Percentiles rank a stretch among this genome's conserved stretches.
phyloP scores from a whole-genome alignment of 805 yeast genomes.

The Candida sakaeoensis region DNA sequence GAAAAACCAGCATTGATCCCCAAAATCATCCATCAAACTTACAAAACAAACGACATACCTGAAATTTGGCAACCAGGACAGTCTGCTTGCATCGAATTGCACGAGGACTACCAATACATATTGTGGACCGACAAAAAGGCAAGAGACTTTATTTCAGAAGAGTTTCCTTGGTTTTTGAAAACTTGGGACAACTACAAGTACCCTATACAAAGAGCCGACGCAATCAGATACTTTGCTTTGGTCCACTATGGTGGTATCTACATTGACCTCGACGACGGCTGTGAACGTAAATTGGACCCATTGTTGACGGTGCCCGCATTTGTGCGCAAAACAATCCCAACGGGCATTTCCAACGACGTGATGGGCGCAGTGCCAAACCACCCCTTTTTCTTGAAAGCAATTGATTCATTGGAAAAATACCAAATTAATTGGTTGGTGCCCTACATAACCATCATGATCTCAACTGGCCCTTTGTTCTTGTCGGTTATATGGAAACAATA shows the following conservation, averaged over 20 bases:
- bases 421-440: constrained; percentile 76
- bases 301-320: constrained; percentile 78
- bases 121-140: constrained; percentile 90
- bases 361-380: constrained; percentile 88
- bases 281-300: constrained; percentile 75
- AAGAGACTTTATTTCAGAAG: constrained; percentile 68
- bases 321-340: constrained; percentile 82
- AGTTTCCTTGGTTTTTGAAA: constrained; percentile 81
- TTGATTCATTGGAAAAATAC: constrained; percentile 60
- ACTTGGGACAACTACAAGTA: constrained; percentile 76
- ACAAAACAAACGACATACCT: constrained; percentile 75
- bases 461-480: constrained; percentile 87
- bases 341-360: constrained; percentile 89
- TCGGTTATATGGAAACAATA: constrained; percentile 86
- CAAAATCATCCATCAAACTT: constrained; percentile 89
- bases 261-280: constrained; percentile 87
- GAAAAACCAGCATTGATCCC: constrained; percentile 64
- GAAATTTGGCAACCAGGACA: constrained; percentile 79
- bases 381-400: constrained; percentile 73
- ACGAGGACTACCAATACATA: constrained; percentile 84
- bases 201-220: constrained; percentile 88
- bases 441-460: constrained; percentile 86
- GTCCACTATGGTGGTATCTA: constrained; percentile 86
- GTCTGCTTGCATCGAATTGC: constrained; percentile 67
- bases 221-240: constrained; percentile 80